phyloP scores from a whole-genome alignment of 2,329 filamentous ascomycete genomes.

The Neophaeococcomyces aloes region DNA sequence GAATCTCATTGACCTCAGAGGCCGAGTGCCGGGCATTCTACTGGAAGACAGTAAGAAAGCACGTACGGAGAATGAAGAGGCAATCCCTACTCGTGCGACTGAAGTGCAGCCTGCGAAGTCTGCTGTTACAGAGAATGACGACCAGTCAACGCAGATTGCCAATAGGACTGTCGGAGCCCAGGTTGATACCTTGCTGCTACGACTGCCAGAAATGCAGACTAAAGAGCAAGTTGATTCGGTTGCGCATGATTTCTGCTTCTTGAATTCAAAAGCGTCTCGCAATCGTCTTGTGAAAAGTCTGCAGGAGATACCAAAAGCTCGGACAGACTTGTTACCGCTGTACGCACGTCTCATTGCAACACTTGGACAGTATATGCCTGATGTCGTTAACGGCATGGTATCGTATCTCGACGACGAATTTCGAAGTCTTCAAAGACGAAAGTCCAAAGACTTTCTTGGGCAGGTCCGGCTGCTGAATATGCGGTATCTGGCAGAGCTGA shows the following conservation, averaged over 20 bases:
- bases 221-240: slow-evolving; percentile 88
- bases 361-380: slow-evolving; percentile 83
- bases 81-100: slow-evolving; percentile 42
- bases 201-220: slow-evolving; percentile 80
- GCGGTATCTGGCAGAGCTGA: slow-evolving; percentile 92
- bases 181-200: slow-evolving; percentile 78
- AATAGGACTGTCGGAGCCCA: slow-evolving; percentile 98
- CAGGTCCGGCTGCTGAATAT: slow-evolving; percentile 91
- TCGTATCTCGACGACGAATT: slow-evolving; percentile 94
- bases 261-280: slow-evolving; percentile 95
- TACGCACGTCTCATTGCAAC: slow-evolving; percentile 93
- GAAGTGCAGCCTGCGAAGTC: slow-evolving; percentile 33
- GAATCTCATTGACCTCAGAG: slow-evolving; percentile 87
- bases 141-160: slow-evolving; percentile 84
- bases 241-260: slow-evolving; percentile 92
- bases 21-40: slow-evolving; percentile 86
- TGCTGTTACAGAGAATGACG: slow-evolving; percentile 43
- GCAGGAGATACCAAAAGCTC: slow-evolving; percentile 88
- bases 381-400: slow-evolving; percentile 84
- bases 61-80: slow-evolving; percentile 68
- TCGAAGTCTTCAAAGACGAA: slow-evolving; percentile 86
- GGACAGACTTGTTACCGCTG: slow-evolving; percentile 77
- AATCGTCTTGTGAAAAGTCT: slow-evolving; percentile 88
- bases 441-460: slow-evolving; percentile 93
- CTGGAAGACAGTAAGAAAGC: slow-evolving; percentile 83